phyloP scores from a whole-genome alignment of 2,329 filamentous ascomycete species.

The Septoria petroselini region DNA sequence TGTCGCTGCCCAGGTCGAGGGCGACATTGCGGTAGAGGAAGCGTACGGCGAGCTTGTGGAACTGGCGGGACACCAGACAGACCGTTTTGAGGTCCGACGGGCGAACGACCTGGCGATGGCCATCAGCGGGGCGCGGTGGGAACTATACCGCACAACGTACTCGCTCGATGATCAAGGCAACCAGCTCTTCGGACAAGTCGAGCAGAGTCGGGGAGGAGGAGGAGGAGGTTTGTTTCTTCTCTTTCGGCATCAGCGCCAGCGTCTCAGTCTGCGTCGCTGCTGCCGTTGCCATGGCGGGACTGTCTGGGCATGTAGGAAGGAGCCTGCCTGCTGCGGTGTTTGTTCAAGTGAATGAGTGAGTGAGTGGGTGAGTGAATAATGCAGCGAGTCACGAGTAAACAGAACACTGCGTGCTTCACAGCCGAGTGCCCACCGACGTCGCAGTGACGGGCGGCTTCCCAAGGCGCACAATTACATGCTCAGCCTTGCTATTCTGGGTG shows the following conservation, averaged over 20 bases:
- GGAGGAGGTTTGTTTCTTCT: slow-evolving; percentile 16
- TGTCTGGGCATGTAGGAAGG: too few species aligned
- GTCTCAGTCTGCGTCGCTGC: slow-evolving; percentile 24
- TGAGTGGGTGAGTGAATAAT: background rate
- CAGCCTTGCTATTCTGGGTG: slow-evolving; percentile 2
- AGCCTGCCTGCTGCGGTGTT: too few species aligned
- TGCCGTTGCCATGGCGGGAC: slow-evolving; percentile 28
- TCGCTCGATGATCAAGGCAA: slow-evolving; percentile 29
- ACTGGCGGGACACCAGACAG: slow-evolving; percentile 48
- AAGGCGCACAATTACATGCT: slow-evolving; percentile 2
- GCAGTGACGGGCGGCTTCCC: background rate
- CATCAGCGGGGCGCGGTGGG: too few species aligned
- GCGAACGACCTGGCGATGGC: slow-evolving; percentile 44
- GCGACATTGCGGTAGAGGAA: slow-evolving; percentile 48
- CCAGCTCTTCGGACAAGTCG: slow-evolving; percentile 29
- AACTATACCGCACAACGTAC: too few species aligned
- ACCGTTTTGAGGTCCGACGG: slow-evolving; percentile 49
- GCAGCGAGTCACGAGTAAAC: background rate
- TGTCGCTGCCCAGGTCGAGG: slow-evolving; percentile 47
- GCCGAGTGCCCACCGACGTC: too few species aligned
- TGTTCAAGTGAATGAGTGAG: background rate
- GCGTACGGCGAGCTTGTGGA: slow-evolving; percentile 48
- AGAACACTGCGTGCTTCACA: too few species aligned
- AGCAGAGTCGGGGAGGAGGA: too few species aligned
- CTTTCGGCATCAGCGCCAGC: slow-evolving; percentile 5